Evolutionary conservation across 108 stramenopile species (phyloP).

Genomic region (Nitzschia palea): DNA sequence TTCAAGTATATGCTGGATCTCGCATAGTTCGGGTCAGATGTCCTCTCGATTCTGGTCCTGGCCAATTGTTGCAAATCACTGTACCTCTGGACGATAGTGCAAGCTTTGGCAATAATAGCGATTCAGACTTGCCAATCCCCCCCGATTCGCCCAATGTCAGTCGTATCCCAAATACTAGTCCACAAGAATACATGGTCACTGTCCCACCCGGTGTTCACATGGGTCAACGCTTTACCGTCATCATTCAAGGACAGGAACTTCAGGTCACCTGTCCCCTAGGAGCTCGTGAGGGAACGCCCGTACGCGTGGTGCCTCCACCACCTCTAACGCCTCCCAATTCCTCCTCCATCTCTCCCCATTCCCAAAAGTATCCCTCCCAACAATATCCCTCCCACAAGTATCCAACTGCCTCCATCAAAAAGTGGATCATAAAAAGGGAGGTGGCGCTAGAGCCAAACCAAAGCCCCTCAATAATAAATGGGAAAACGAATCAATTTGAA

Average conservation of each 20-base stretch:
- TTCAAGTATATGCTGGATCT: constrained; percentile 76
- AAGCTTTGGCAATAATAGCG: neutral
- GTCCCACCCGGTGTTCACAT: constrained; percentile 66
- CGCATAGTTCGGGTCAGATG: constrained; percentile 71
- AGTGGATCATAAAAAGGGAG: constrained; percentile 1
- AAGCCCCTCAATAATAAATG: constrained; percentile 32
- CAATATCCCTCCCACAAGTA: too few species aligned
- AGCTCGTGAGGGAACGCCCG: constrained; percentile 70
- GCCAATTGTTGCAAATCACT: constrained; percentile 75
- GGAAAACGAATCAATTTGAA: constrained; percentile 76
- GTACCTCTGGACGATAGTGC: constrained; percentile 44
- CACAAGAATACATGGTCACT: constrained; percentile 74
- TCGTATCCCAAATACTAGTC: constrained; percentile 34
- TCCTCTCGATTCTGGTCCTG: constrained; percentile 60
- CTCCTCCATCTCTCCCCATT: constrained; percentile 4
- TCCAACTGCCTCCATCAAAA: too few species aligned
- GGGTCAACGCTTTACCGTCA: constrained; percentile 80
- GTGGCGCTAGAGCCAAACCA: neutral
- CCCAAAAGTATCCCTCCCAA: too few species aligned
- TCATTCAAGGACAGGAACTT: constrained; percentile 76
- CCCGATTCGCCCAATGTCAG: constrained; percentile 70
- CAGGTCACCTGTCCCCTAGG: constrained; percentile 88
- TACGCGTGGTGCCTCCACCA: constrained; percentile 76
- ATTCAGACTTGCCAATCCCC: constrained; percentile 7
- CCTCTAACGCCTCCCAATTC: constrained; percentile 32